phyloP scores from a whole-genome alignment of 257 asterid genomes.

The Hygrophila difformis region DNA sequence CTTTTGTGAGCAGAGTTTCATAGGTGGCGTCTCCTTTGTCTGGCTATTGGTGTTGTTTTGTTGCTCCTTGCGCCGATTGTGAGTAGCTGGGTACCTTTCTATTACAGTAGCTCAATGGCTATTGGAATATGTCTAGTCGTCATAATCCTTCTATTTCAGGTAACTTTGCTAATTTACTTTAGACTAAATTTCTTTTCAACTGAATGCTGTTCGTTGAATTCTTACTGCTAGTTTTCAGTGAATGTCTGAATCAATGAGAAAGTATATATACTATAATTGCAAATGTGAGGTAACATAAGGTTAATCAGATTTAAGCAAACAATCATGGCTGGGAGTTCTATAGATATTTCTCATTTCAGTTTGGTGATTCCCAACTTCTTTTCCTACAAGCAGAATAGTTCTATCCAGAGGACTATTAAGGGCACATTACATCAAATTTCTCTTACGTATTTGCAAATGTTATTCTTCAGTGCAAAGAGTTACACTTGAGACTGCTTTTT shows the following conservation, averaged over 20 bases:
- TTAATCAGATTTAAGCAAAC: no score
- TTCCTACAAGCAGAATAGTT: background rate
- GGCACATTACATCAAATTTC: background rate
- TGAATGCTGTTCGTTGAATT: background rate
- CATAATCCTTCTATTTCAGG: constrained; percentile 86
- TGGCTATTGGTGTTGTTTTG: constrained; percentile 54
- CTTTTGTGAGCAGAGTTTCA: constrained; percentile 51
- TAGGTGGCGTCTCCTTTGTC: constrained; percentile 56
- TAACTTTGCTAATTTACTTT: constrained; percentile 15
- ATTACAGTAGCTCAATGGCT: constrained; percentile 90
- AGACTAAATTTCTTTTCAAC: constrained; percentile 3
- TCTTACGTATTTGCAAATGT: no score
- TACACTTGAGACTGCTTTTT: constrained; percentile 3
- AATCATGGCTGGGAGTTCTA: no score
- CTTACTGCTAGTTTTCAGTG: background rate
- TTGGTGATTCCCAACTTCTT: background rate
- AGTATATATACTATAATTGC: background rate
- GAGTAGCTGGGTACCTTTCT: constrained; percentile 91
- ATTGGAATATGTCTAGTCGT: constrained; percentile 76
- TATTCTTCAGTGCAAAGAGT: background rate
- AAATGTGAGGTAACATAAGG: background rate
- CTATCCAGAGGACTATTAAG: background rate
- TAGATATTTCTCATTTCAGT: no score
- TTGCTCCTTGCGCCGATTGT: constrained; percentile 75
- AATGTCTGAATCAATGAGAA: background rate